Evolutionary conservation across 148 eudicot genomes (phyloP).

Genomic region (Dysphania ambrosioides): DNA sequence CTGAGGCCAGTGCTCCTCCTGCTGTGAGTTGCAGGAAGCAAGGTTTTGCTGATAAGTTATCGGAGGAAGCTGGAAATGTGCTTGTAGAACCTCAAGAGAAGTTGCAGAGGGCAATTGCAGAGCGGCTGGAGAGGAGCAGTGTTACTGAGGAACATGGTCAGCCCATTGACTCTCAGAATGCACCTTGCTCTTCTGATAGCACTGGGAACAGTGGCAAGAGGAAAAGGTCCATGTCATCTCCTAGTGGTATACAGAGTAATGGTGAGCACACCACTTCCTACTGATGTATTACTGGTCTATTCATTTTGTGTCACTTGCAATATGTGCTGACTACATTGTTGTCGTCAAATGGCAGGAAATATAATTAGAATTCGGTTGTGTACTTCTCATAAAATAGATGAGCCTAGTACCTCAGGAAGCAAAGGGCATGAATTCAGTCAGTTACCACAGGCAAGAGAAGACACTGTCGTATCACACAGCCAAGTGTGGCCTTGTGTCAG

Average conservation of each 20-base stretch:
- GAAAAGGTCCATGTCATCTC: conserved; percentile 34
- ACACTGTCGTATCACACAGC: conserved; percentile 2
- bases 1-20: conserved; percentile 18
- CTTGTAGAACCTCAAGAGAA: background rate
- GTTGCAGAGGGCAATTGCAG: conserved; percentile 20
- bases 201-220: conserved; percentile 74
- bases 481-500: conserved; percentile 24
- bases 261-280: conserved; percentile 34
- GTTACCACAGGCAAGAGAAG: conserved; percentile 27
- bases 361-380: conserved; percentile 49
- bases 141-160: conserved; percentile 70
- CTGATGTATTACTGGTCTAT: background rate
- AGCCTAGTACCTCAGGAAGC: conserved; percentile 13
- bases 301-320: background rate
- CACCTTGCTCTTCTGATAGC: conserved; percentile 68
- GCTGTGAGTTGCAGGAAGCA: conserved; percentile 24
- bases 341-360: conserved; percentile 38
- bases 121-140: conserved; percentile 54
- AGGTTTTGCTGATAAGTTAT: conserved; percentile 18
- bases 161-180: conserved; percentile 35
- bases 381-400: conserved; percentile 33
- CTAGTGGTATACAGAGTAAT: conserved; percentile 24
- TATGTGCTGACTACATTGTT: background rate
- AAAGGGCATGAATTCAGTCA: conserved; percentile 33
- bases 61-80: conserved; percentile 6